Percentiles rank a stretch among this genome's conserved stretches.
Evolutionary conservation across 2,329 filamentous ascomycete genomes (phyloP).

Genomic region (Domatiomyces globalis): DNA sequence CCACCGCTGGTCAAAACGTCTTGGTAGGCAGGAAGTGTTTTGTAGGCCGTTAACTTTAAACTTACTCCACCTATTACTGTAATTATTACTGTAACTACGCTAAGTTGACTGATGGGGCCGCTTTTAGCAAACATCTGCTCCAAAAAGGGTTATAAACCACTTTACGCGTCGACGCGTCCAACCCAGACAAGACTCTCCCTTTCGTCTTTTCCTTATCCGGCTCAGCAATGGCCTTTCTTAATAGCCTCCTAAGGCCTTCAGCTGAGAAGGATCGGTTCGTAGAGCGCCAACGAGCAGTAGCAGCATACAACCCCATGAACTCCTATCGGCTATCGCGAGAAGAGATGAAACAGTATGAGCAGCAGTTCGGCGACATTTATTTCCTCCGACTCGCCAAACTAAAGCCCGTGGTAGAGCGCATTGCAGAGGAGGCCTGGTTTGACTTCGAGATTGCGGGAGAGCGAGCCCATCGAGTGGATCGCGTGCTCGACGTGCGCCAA

Average conservation of each 20-base stretch:
- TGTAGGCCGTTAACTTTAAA: too few relatives aligned
- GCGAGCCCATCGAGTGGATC: slow-evolving; percentile 58
- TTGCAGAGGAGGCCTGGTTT: slow-evolving; percentile 63
- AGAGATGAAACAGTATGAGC: slow-evolving; percentile 58
- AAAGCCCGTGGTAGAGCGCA: slow-evolving; percentile 64
- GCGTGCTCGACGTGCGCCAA: slow-evolving; percentile 89
- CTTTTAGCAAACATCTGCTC: too few relatives aligned
- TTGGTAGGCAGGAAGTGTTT: too few relatives aligned
- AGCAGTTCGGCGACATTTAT: slow-evolving; percentile 97
- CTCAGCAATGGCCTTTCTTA: not conserved
- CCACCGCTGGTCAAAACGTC: too few relatives aligned
- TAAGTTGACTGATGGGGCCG: too few relatives aligned
- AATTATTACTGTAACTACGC: too few relatives aligned
- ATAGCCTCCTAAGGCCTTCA: not conserved
- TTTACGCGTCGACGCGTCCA: not conserved
- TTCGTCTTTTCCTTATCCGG: not conserved
- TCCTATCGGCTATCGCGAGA: slow-evolving; percentile 59
- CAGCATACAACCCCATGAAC: slow-evolving; percentile 58
- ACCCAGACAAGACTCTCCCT: not conserved
- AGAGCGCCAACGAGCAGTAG: slow-evolving; percentile 37
- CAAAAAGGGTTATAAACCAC: too few relatives aligned
- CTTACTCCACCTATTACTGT: too few relatives aligned
- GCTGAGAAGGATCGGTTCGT: slow-evolving; percentile 29
- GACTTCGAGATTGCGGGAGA: slow-evolving; percentile 65
- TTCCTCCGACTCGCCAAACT: slow-evolving; percentile 79